phyloP scores from a whole-genome alignment of 2,329 filamentous ascomycete species.

The Ophiocordyceps camponoti-rufipedis region DNA sequence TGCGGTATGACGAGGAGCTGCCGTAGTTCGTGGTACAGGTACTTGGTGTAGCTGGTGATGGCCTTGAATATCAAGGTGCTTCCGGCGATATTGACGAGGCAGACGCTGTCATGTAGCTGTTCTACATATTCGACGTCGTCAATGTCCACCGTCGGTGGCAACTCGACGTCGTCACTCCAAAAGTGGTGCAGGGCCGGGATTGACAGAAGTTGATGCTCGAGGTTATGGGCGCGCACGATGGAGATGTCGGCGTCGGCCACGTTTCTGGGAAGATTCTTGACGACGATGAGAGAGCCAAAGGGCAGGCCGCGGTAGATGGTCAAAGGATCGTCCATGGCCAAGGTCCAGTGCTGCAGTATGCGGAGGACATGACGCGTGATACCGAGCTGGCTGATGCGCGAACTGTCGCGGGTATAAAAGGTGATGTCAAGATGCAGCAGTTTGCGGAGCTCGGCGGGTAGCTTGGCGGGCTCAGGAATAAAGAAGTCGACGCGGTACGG shows the following conservation, averaged over 20 bases:
- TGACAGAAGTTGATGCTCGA: constrained; percentile 33
- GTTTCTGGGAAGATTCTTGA: constrained; percentile 30
- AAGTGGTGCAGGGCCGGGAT: constrained; percentile 19
- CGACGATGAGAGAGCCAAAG: constrained; percentile 38
- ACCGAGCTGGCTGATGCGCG: constrained; percentile 27
- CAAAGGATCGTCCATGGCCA: constrained; percentile 10
- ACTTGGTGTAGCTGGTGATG: constrained; percentile 37
- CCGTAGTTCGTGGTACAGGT: constrained; percentile 42
- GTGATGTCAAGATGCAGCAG: constrained; percentile 28
- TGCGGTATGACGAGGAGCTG: constrained; percentile 31
- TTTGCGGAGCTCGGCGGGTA: constrained; percentile 20
- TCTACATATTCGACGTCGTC: constrained; percentile 27
- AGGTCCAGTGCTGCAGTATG: constrained; percentile 33
- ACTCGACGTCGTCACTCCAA: constrained; percentile 22
- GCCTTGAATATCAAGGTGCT: constrained; percentile 37
- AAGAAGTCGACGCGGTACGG: constrained; percentile 41
- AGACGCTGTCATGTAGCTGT: constrained; percentile 41
- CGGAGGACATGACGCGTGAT: constrained; percentile 35
- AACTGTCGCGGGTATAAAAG: constrained; percentile 35
- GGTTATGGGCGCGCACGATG: constrained; percentile 29
- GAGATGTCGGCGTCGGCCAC: constrained; percentile 25
- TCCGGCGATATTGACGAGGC: constrained; percentile 26
- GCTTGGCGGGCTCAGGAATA: constrained; percentile 29
- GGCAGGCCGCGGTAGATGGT: constrained; percentile 26
- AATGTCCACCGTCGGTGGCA: constrained; percentile 31